A percentile compares a stretch with the other conserved stretches of the same genome.
Evolutionary conservation across 2,329 filamentous ascomycete genomes (phyloP).

Genomic region (Zarea fungicola): DNA sequence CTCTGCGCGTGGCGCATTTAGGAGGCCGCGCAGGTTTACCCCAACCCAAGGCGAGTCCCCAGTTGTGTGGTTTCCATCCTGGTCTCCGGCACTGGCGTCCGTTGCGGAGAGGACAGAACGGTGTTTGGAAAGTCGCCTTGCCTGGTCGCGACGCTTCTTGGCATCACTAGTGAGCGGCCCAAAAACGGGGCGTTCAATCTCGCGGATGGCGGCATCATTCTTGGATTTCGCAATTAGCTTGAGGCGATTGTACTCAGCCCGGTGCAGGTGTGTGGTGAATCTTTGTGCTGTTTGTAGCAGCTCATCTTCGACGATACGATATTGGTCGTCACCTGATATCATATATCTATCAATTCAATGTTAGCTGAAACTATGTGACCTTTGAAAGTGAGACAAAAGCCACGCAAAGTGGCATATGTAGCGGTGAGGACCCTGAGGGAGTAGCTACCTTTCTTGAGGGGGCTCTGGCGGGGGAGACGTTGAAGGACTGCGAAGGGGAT

Average conservation of each 20-base stretch:
- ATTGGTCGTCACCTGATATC: conserved; percentile 67
- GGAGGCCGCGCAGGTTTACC: conserved; percentile 35
- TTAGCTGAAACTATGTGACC: too few species aligned
- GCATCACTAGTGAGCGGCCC: conserved; percentile 27
- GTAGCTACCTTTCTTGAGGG: conserved; percentile 38
- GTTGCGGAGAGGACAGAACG: conserved; percentile 15
- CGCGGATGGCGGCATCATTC: conserved; percentile 47
- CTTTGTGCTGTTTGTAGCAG: conserved; percentile 60
- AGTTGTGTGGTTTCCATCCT: background rate
- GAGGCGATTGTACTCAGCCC: conserved; percentile 68
- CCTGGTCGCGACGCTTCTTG: conserved; percentile 19
- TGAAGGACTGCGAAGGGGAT: conserved; percentile 34
- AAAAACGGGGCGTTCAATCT: conserved; percentile 48
- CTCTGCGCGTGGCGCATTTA: conserved; percentile 36
- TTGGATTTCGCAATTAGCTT: conserved; percentile 51
- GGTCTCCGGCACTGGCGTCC: background rate
- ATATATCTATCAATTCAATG: conserved; percentile 46
- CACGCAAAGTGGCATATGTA: background rate
- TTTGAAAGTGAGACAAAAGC: background rate
- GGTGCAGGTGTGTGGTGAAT: conserved; percentile 71
- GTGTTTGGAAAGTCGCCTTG: conserved; percentile 22
- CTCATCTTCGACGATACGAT: conserved; percentile 82
- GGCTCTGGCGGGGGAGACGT: conserved; percentile 49
- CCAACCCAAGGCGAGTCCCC: conserved; percentile 23
- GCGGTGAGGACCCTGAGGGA: background rate